Percentiles rank a stretch among this genome's conserved stretches.
Conservation (phyloP, 768 basidiomycete species). For the Asterophora lycoperdoides region DNA sequence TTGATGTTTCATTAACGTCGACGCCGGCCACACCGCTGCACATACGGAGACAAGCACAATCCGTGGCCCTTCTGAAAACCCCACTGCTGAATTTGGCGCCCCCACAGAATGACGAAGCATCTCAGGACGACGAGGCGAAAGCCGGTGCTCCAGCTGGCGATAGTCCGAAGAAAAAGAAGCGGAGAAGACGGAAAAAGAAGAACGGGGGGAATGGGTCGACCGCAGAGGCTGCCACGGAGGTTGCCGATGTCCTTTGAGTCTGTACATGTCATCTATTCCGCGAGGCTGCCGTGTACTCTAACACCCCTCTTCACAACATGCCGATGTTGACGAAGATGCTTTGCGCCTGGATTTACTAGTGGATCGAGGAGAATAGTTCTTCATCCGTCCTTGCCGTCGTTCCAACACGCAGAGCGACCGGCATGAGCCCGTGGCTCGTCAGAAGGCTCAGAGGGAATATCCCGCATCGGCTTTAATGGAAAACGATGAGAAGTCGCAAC, state of each 20-base stretch:
- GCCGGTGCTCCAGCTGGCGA: slow-evolving; percentile 9
- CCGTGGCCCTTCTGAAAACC: slow-evolving; percentile 25
- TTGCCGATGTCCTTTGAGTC: not conserved
- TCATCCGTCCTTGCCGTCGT: not conserved
- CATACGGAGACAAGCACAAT: slow-evolving; percentile 14
- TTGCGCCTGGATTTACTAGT: no score
- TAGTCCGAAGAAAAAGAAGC: slow-evolving; percentile 52
- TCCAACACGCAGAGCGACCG: not conserved
- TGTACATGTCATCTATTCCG: slow-evolving; percentile 1
- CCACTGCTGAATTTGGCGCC: slow-evolving; percentile 56
- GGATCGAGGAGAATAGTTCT: no score
- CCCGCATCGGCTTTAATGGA: not conserved
- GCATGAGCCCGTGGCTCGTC: not conserved
- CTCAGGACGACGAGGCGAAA: slow-evolving; percentile 21
- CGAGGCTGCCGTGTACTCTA: not conserved
- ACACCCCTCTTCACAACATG: not conserved
- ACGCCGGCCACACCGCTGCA: slow-evolving; percentile 8
- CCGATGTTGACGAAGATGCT: no score
- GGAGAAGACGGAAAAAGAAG: slow-evolving; percentile 51
- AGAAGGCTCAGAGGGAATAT: not conserved
- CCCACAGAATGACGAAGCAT: slow-evolving; percentile 31
- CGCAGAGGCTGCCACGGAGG: not conserved
- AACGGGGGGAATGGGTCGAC: slow-evolving; percentile 14
- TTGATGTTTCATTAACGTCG: slow-evolving; percentile 17
- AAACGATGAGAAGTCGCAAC: not conserved